These are phyloP conservation scores for Nothomitra cinnamomea DNA, from an alignment of 2,329 filamentous ascomycete genomes.

Conservation along the genomic window DNA sequence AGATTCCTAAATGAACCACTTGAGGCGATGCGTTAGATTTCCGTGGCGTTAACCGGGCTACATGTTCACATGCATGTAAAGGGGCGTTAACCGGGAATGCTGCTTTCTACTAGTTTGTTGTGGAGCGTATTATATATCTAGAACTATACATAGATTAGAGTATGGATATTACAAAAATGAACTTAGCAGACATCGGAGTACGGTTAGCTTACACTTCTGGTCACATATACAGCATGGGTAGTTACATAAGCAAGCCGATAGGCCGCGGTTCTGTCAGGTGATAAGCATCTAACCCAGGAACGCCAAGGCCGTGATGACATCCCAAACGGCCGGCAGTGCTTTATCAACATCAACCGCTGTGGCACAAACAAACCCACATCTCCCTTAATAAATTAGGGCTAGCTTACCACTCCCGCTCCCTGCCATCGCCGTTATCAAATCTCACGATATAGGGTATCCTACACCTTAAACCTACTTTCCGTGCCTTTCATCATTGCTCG, in stretches of 20 bases:
- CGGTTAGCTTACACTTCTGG: no score
- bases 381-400: neutral
- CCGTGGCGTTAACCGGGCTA: neutral
- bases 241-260: neutral
- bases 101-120: neutral
- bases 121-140: neutral
- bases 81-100: no score
- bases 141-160: neutral
- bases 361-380: neutral
- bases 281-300: neutral
- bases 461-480: neutral
- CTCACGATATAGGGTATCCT: no score
- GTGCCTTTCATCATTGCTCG: neutral
- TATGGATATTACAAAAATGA: neutral
- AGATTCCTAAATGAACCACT: neutral
- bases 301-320: conserved; percentile 1
- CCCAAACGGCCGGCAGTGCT: neutral
- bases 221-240: neutral
- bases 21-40: neutral
- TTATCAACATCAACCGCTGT: neutral
- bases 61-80: neutral
- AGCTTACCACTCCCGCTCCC: neutral
- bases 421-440: neutral
- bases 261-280: neutral
- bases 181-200: no score